Conservation (phyloP, 2,329 filamentous ascomycete genomes). For the Paraphaeosphaeria sporulosa region DNA sequence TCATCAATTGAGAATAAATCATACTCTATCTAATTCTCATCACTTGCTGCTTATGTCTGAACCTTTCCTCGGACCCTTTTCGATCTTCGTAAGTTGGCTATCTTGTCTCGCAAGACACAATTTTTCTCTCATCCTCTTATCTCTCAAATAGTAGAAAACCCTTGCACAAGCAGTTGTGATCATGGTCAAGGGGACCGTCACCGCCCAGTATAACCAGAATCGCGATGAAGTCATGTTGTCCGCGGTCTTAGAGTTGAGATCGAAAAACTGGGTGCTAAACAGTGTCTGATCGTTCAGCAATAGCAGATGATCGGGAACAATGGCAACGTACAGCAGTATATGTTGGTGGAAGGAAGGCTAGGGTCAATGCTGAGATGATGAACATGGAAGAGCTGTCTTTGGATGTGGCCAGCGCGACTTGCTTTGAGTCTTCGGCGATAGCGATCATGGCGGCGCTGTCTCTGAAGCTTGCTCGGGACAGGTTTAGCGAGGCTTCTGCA, state of each 20-base stretch:
- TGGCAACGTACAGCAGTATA: conserved; percentile 20
- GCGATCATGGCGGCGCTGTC: conserved; percentile 14
- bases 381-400: conserved; percentile 19
- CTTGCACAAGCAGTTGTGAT: conserved; percentile 1
- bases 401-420: conserved; percentile 16
- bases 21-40: neutral
- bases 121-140: conserved; percentile 1
- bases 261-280: conserved; percentile 15
- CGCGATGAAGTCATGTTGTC: neutral
- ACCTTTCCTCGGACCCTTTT: neutral
- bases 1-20: neutral
- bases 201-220: conserved; percentile 12
- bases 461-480: conserved; percentile 15
- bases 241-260: neutral
- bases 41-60: neutral
- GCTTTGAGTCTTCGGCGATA: conserved; percentile 22
- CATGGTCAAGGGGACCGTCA: conserved; percentile 11
- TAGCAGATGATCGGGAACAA: neutral
- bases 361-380: conserved; percentile 21
- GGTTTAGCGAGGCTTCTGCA: conserved; percentile 15
- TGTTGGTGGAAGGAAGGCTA: conserved; percentile 22
- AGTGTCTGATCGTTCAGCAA: conserved; percentile 11
- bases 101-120: neutral
- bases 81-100: neutral
- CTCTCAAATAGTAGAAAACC: conserved; percentile 9